Percentiles rank a stretch among this genome's conserved stretches.
Evolutionary conservation across 805 yeast species (phyloP).

Genomic region (Candida pseudoglaebosa): DNA sequence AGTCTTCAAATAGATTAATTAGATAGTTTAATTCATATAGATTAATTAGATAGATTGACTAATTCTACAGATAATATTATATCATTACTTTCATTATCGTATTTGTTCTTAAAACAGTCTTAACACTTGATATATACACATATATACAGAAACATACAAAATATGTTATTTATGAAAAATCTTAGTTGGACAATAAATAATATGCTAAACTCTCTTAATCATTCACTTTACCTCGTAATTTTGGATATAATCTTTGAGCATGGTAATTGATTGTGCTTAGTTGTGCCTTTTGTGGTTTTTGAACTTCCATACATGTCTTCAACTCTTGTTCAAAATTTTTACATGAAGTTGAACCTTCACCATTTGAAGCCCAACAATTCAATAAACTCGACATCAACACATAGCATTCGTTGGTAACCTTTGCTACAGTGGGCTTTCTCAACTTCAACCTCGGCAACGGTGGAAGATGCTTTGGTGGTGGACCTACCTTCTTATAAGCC

Average conservation of each 20-base stretch:
- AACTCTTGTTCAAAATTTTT: slow-evolving; percentile 61
- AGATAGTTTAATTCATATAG: not conserved
- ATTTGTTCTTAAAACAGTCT: too few relatives aligned
- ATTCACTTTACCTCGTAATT: slow-evolving; percentile 44
- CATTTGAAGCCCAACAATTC: slow-evolving; percentile 96
- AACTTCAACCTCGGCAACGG: slow-evolving; percentile 72
- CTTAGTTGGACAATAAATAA: not conserved
- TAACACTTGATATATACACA: not conserved
- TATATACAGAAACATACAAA: slow-evolving; percentile 1
- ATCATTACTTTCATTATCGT: slow-evolving; percentile 4
- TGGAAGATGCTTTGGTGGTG: slow-evolving; percentile 47
- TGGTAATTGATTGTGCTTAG: slow-evolving; percentile 51
- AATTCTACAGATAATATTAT: not conserved
- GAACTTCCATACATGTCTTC: slow-evolving; percentile 65
- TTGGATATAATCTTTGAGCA: slow-evolving; percentile 53
- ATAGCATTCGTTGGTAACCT: slow-evolving; percentile 65
- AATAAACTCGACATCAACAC: slow-evolving; percentile 80
- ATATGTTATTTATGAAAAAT: not conserved
- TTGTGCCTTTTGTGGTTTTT: slow-evolving; percentile 36
- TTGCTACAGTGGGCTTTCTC: slow-evolving; percentile 56
- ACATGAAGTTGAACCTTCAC: slow-evolving; percentile 74
- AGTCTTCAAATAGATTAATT: slow-evolving; percentile 69
- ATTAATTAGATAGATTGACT: slow-evolving; percentile 1
- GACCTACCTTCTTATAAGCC: slow-evolving; percentile 43
- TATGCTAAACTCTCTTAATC: slow-evolving; percentile 18